A percentile compares a stretch with the other conserved stretches of the same genome.
Conservation (phyloP, 2,329 filamentous ascomycete species). For the Triangularia setosa region DNA sequence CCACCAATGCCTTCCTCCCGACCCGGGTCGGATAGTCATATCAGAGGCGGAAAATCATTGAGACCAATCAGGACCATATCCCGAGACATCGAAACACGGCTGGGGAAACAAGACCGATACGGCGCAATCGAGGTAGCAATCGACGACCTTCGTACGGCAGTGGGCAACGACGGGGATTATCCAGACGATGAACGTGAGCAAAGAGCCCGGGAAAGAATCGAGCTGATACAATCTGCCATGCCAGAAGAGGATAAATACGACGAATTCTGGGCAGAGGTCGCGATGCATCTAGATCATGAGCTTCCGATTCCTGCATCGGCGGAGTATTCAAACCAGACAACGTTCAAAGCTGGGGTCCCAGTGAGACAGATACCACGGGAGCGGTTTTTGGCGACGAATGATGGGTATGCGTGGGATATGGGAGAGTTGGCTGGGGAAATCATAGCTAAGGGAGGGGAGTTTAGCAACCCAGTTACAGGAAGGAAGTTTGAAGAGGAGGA, state of each 20-base stretch:
- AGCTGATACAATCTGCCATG: background rate
- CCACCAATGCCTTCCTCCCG: background rate
- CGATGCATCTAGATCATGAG: conserved; percentile 13
- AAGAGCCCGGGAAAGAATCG: background rate
- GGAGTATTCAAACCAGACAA: conserved; percentile 32
- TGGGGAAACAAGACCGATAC: background rate
- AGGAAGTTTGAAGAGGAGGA: background rate
- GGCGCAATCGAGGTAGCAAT: background rate
- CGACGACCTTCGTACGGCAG: background rate
- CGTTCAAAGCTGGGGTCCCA: conserved; percentile 31
- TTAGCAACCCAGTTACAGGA: conserved; percentile 4
- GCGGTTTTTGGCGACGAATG: conserved; percentile 36
- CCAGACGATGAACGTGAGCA: background rate
- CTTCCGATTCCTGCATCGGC: background rate
- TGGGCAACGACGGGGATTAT: background rate
- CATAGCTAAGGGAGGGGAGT: background rate
- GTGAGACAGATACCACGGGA: conserved; percentile 32
- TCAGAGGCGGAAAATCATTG: background rate
- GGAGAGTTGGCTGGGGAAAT: conserved; percentile 28
- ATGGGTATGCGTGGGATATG: conserved; percentile 38
- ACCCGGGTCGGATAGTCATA: too few species aligned
- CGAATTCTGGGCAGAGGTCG: background rate
- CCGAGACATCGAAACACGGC: background rate
- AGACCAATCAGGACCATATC: background rate
- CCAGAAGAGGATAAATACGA: background rate